Conservation (phyloP, 177 flowering plant genomes). For the Telopea speciosissima region DNA sequence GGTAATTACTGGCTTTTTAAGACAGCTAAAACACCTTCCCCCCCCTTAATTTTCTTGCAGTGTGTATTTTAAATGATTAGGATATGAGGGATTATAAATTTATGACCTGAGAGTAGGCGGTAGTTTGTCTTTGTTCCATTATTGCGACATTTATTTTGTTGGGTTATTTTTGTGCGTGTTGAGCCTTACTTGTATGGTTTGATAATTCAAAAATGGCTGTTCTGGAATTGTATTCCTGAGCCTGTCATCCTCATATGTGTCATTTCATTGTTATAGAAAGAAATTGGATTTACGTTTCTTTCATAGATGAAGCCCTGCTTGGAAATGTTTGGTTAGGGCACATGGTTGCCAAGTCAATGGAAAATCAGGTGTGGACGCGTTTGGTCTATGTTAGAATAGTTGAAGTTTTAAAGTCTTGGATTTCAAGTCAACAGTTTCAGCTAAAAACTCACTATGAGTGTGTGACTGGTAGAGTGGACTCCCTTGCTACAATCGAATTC, state of each 20-base stretch:
- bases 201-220: not conserved
- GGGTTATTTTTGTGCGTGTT: too few relatives aligned
- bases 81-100: conserved; percentile 2
- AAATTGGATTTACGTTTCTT: too few relatives aligned
- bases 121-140: not conserved
- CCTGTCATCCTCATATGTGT: not conserved
- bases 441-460: too few relatives aligned
- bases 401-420: too few relatives aligned
- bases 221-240: not conserved
- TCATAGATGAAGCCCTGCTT: not conserved
- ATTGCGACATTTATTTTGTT: not conserved
- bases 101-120: not conserved
- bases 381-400: too few relatives aligned
- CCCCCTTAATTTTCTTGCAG: not conserved
- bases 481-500: too few relatives aligned
- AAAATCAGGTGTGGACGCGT: not conserved
- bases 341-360: not conserved
- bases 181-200: not conserved
- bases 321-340: not conserved
- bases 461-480: too few relatives aligned
- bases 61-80: not conserved
- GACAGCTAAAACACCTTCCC: not conserved
- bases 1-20: not conserved
- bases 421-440: too few relatives aligned
- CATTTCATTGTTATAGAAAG: too few relatives aligned